Percentiles rank a stretch among this genome's conserved stretches.
Evolutionary conservation across 2,329 filamentous ascomycete genomes (phyloP).

Genomic region (Fusarium succisae): DNA sequence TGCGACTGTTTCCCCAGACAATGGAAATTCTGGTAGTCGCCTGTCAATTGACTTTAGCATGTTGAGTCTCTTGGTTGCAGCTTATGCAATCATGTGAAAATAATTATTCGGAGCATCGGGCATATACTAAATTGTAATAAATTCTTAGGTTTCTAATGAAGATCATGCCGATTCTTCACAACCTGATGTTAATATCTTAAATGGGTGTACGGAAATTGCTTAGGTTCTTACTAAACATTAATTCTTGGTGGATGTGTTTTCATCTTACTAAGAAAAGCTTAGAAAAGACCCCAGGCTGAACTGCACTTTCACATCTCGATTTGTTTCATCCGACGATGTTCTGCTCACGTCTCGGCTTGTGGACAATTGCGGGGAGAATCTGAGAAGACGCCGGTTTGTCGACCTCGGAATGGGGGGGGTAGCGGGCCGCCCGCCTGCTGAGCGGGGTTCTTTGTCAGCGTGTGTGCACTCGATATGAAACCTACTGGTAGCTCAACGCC

Average conservation of each 20-base stretch:
- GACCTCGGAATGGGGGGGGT: not conserved
- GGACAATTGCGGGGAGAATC: not conserved
- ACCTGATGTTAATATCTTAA: not conserved
- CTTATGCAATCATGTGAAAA: not conserved
- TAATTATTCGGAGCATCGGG: accelerated
- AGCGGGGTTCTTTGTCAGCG: not conserved
- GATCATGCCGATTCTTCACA: not conserved
- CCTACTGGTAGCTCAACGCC: not conserved
- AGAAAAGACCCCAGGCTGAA: accelerated
- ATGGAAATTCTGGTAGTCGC: not conserved
- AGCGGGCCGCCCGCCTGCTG: not conserved
- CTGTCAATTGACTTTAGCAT: not conserved
- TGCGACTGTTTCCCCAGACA: not conserved
- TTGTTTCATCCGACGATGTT: not conserved
- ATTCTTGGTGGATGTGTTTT: not conserved
- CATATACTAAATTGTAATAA: not conserved
- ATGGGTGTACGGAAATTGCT: accelerated
- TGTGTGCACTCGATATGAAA: not conserved
- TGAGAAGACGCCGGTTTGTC: not conserved
- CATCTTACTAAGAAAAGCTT: accelerated
- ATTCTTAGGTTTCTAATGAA: accelerated
- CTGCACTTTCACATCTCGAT: accelerated
- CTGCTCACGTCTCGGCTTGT: not conserved
- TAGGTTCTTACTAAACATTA: accelerated
- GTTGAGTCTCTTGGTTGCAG: not conserved